Evolutionary conservation across 2,329 filamentous ascomycete species (phyloP).

Genomic region (Monosporascus sp.): DNA sequence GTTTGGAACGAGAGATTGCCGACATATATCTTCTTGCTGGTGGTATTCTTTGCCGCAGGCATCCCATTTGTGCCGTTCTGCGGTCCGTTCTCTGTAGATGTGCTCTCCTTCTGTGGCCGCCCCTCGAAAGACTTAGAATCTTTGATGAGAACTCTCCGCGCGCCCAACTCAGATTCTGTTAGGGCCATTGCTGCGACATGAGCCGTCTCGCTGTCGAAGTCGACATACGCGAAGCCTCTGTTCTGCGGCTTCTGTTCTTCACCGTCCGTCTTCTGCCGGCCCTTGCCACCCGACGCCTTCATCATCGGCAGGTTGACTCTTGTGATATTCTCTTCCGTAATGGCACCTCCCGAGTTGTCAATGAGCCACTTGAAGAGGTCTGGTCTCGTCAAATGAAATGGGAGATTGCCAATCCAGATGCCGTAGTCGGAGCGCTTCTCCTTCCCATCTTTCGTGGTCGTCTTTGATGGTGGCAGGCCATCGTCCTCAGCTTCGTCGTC

Average conservation of each 20-base stretch:
- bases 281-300: constrained; percentile 29
- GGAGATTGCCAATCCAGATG: constrained; percentile 93
- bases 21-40: constrained; percentile 81
- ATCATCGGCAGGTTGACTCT: constrained; percentile 72
- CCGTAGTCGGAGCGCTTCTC: constrained; percentile 70
- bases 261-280: constrained; percentile 16
- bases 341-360: constrained; percentile 59
- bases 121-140: constrained; percentile 85
- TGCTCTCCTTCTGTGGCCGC: constrained; percentile 61
- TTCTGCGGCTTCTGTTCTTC: constrained; percentile 48
- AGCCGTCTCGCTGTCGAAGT: constrained; percentile 68
- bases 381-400: constrained; percentile 71
- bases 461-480: constrained; percentile 17
- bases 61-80: constrained; percentile 13
- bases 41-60: constrained; percentile 33
- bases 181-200: constrained; percentile 75
- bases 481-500: constrained; percentile 35
- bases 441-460: constrained; percentile 30
- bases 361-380: constrained; percentile 78
- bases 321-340: constrained; percentile 68
- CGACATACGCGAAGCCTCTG: constrained; percentile 94
- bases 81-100: constrained; percentile 25
- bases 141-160: constrained; percentile 86
- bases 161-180: constrained; percentile 74
- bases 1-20: constrained; percentile 82